These are phyloP conservation scores for Blastobotrys persicus DNA, from an alignment of 1,139 yeast genomes.

Conservation along the genomic window DNA sequence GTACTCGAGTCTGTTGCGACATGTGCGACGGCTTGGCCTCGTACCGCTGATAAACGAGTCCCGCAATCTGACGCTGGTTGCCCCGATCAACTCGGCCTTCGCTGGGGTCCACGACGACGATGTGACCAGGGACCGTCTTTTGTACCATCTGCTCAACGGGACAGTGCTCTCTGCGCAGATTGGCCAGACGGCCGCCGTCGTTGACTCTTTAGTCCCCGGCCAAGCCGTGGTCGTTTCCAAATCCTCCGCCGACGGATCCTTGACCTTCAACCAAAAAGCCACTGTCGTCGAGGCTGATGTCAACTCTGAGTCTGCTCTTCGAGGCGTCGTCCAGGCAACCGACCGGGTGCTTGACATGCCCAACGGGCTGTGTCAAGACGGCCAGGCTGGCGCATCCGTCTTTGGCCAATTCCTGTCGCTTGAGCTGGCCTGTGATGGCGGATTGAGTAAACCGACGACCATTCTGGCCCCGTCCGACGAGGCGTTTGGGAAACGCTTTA, in stretches of 20 bases:
- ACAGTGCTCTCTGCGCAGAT: slow-evolving; percentile 26
- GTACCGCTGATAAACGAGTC: slow-evolving; percentile 66
- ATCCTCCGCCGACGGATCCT: not conserved
- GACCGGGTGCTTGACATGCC: slow-evolving; percentile 51
- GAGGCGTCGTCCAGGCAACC: slow-evolving; percentile 73
- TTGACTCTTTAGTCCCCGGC: slow-evolving; percentile 2
- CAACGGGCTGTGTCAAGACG: slow-evolving; percentile 45
- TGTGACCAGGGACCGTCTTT: slow-evolving; percentile 34
- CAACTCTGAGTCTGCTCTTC: slow-evolving; percentile 57
- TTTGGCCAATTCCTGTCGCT: slow-evolving; percentile 29
- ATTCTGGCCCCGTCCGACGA: slow-evolving; percentile 48
- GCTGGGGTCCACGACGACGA: slow-evolving; percentile 31
- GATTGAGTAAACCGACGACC: slow-evolving; percentile 27
- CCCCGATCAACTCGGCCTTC: slow-evolving; percentile 87
- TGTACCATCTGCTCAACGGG: slow-evolving; percentile 38
- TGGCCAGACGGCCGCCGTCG: not conserved
- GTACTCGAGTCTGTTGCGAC: slow-evolving; percentile 65
- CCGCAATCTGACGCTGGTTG: slow-evolving; percentile 70
- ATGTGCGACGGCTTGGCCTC: slow-evolving; percentile 64
- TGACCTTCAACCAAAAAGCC: slow-evolving; percentile 7
- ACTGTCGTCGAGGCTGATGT: slow-evolving; percentile 60
- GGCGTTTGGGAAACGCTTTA: slow-evolving; percentile 37
- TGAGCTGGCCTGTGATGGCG: slow-evolving; percentile 26
- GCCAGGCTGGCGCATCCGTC: slow-evolving; percentile 20
- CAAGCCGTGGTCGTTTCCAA: slow-evolving; percentile 9